A percentile compares a stretch with the other conserved stretches of the same genome.
These are phyloP conservation scores for Telfairia occidentalis DNA, from an alignment of 331 rosid genomes.

Conservation along the genomic window DNA sequence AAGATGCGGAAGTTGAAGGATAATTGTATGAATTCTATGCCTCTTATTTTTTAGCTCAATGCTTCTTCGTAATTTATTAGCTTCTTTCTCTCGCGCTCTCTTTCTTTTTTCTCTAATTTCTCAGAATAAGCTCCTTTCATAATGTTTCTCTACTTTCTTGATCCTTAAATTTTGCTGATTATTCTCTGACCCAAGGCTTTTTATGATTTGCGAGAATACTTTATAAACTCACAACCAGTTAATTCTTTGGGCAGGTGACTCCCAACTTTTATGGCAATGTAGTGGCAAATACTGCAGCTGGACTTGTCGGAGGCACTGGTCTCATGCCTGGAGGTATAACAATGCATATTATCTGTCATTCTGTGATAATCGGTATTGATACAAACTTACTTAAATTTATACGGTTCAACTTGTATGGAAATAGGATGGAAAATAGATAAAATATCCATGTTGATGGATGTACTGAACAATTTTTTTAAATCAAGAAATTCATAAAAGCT, in stretches of 20 bases:
- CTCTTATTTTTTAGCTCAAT: neutral
- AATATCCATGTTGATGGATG: too few relatives aligned
- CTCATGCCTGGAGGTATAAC: constrained; percentile 94
- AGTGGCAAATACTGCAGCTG: constrained; percentile 91
- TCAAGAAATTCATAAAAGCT: too few relatives aligned
- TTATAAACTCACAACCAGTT: neutral
- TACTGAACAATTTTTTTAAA: too few relatives aligned
- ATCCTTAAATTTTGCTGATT: neutral
- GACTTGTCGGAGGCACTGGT: constrained; percentile 97
- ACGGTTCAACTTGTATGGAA: too few relatives aligned
- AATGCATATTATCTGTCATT: too few relatives aligned
- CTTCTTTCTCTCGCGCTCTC: neutral
- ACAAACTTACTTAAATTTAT: too few relatives aligned
- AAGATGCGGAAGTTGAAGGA: too few relatives aligned
- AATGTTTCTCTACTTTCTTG: neutral
- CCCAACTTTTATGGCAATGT: constrained; percentile 96
- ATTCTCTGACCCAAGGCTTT: neutral
- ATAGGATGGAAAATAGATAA: too few relatives aligned
- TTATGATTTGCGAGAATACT: too few relatives aligned
- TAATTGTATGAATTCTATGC: neutral
- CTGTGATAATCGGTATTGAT: too few relatives aligned
- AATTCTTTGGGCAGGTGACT: constrained; percentile 45
- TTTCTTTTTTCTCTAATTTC: neutral
- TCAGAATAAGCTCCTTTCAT: neutral
- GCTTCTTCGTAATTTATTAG: neutral